These are phyloP conservation scores for Nakataea oryzae DNA, from an alignment of 2,329 filamentous ascomycete species.

Conservation along the genomic window DNA sequence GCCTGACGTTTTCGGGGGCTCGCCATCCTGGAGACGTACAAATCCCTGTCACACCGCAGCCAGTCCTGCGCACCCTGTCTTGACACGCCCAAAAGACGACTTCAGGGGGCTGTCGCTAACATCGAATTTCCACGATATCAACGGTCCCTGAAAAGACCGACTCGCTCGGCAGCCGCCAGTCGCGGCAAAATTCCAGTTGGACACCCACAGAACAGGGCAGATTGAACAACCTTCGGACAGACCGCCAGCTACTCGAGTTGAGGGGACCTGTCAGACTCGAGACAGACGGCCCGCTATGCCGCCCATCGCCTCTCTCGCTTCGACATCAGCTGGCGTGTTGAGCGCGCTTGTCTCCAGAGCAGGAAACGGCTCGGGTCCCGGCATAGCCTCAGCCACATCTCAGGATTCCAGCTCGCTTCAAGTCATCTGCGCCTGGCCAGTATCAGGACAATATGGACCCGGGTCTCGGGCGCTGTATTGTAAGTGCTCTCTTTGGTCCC, in stretches of 20 bases:
- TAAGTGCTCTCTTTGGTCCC: background rate
- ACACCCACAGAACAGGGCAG: background rate
- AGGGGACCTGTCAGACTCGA: background rate
- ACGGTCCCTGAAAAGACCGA: background rate
- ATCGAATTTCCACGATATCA: no score
- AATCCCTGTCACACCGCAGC: background rate
- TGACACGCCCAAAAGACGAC: background rate
- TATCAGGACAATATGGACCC: slow-evolving; percentile 5
- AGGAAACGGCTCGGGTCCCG: background rate
- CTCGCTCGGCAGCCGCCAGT: background rate
- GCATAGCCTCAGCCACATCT: background rate
- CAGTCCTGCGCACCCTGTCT: background rate
- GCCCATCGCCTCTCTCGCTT: background rate
- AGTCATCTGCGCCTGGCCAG: slow-evolving; percentile 5
- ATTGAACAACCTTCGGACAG: background rate
- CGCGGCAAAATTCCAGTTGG: background rate
- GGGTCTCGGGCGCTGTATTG: slow-evolving; percentile 2
- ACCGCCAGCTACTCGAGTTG: background rate
- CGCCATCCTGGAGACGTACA: background rate
- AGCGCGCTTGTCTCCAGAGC: background rate
- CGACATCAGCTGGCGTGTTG: background rate
- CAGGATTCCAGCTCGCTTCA: background rate
- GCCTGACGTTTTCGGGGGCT: background rate
- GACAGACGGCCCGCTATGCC: background rate
- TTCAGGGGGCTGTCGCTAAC: background rate